phyloP scores from a whole-genome alignment of 495 filamentous ascomycete species.

The Bacidia rubella region DNA sequence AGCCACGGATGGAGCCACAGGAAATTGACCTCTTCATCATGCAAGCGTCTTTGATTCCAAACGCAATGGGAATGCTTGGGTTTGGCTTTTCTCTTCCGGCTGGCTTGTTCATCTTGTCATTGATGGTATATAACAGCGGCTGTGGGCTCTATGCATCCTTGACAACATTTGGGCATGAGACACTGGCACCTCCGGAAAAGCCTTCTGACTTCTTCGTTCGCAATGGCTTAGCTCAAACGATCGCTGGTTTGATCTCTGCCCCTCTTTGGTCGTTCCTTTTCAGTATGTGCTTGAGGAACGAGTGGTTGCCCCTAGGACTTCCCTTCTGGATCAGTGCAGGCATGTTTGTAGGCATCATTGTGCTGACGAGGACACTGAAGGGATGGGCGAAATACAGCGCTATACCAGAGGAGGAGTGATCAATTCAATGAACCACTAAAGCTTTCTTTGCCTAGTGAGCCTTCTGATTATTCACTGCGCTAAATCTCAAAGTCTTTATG shows the following conservation, averaged over 20 bases:
- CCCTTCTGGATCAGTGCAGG: constrained; percentile 10
- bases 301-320: constrained; percentile 3
- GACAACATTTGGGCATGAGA: constrained; percentile 7
- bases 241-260: constrained; percentile 3
- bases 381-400: not conserved
- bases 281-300: constrained; percentile 6
- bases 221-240: constrained; percentile 3
- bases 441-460: too few relatives aligned
- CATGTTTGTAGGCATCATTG: constrained; percentile 3
- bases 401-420: not conserved
- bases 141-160: constrained; percentile 6
- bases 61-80: constrained; percentile 7
- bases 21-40: constrained; percentile 12
- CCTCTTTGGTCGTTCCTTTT: constrained; percentile 6
- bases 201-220: constrained; percentile 8
- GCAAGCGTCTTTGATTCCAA: constrained; percentile 5
- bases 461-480: too few relatives aligned
- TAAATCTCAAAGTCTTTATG: too few relatives aligned
- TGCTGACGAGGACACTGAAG: not conserved
- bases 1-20: constrained; percentile 5
- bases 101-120: not conserved
- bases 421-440: too few relatives aligned
- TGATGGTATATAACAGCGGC: constrained; percentile 12
- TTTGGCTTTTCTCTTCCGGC: constrained; percentile 6
- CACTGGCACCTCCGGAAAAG: not conserved